A percentile compares a stretch with the other conserved stretches of the same genome.
These are phyloP conservation scores for Dothideomycetes sp. DNA, from an alignment of 2,329 filamentous ascomycete species.

Conservation along the genomic window DNA sequence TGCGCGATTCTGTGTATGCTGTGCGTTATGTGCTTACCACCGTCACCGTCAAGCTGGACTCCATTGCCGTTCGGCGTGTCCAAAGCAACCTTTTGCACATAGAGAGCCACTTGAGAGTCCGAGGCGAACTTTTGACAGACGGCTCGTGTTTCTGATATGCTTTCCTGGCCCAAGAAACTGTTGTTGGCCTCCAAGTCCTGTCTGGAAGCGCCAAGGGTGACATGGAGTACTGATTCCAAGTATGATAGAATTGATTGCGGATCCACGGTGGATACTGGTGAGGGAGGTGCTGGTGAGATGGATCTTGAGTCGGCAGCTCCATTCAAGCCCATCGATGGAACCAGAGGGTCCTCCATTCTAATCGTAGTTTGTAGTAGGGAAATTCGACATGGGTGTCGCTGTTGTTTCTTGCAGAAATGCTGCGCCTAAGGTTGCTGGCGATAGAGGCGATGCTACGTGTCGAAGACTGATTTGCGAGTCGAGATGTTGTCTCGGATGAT, in stretches of 20 bases:
- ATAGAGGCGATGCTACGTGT: too few relatives aligned
- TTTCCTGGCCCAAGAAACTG: slow-evolving; percentile 68
- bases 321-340: slow-evolving; percentile 28
- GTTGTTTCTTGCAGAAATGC: neutral
- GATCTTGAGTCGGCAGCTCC: slow-evolving; percentile 25
- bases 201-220: slow-evolving; percentile 45
- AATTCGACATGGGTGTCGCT: slow-evolving; percentile 7
- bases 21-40: neutral
- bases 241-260: slow-evolving; percentile 41
- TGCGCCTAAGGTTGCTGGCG: too few relatives aligned
- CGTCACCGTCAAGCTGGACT: slow-evolving; percentile 13
- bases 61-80: slow-evolving; percentile 25
- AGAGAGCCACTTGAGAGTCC: slow-evolving; percentile 79
- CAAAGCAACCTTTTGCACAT: slow-evolving; percentile 71
- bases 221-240: slow-evolving; percentile 38
- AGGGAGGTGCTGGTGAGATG: slow-evolving; percentile 19
- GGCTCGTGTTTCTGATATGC: slow-evolving; percentile 70
- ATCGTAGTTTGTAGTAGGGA: neutral
- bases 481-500: too few relatives aligned
- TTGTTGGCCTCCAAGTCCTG: slow-evolving; percentile 71
- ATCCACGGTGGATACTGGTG: slow-evolving; percentile 28
- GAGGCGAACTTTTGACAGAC: slow-evolving; percentile 82
- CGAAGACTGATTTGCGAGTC: too few relatives aligned
- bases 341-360: slow-evolving; percentile 30
- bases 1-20: too few relatives aligned